Base-by-base conservation (phyloP, 768 basidiomycete genomes). In the Vararia minispora region DNA sequence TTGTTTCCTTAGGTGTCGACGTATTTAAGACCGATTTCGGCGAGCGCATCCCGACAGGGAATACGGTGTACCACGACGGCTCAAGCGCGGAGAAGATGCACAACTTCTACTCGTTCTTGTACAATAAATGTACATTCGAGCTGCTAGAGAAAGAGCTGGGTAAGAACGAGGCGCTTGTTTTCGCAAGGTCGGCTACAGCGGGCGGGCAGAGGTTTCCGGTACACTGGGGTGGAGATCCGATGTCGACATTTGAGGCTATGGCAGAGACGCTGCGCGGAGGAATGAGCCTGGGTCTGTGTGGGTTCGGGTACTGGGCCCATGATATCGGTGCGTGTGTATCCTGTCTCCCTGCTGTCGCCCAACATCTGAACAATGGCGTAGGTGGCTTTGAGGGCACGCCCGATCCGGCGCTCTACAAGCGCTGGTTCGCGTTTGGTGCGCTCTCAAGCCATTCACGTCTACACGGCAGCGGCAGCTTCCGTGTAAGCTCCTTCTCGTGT, bases 281-380 rank as follows among this genome's bases (percentile, higher is more conserved):
- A n/a, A 57, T 85, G 16, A 76, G 74, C 27, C 56, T 84, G 39
- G 76, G 76, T 1, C 42, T 66, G 4, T 80, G 78, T 22, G 80
- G 82, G 1, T 85, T 82, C 47, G 76, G 68, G 0, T 84, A 73
- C 56, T 71, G 76, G 6, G 76, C 76, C 11, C 79, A 81, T 54
- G 82, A 85, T 50, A 81, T 85, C 40, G 82, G 80, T 20, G 81
- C 80, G 1, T 85, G 81, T 46, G 79, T 83, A 62, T 72, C 68
- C 29, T 31, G 62, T 18, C 14, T n/a, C n/a, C n/a, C n/a, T n/a
- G n/a, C n/a, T n/a, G 5, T 16, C 10, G 13, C 6, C 5, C 24
- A 8, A 6, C 23, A n/a, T 30, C 37, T 7, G 14, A 22, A 33
- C 35, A 21, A 37, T 22, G 21, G 17, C 27, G 10, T 14, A 14